phyloP scores from a whole-genome alignment of 164 flowering plant genomes.

The Magnolia sinica region DNA sequence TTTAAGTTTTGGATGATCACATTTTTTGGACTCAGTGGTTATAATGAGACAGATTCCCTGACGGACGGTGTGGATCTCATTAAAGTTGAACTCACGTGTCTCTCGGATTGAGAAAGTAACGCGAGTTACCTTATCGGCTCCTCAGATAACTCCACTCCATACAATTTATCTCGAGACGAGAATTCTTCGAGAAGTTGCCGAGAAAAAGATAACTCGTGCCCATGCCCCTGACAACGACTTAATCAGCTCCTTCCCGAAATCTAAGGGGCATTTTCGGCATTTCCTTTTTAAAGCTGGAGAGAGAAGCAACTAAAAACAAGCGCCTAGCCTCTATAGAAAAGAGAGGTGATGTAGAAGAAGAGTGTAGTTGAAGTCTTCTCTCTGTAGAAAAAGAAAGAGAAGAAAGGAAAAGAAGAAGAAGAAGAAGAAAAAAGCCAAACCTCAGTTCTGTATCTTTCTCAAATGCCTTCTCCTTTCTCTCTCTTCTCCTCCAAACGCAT shows the following conservation, averaged over 20 bases:
- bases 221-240: constrained; percentile 1
- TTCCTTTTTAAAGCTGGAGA: constrained; percentile 14
- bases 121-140: too few relatives aligned
- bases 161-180: constrained; percentile 3
- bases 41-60: too few relatives aligned
- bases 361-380: constrained; percentile 25
- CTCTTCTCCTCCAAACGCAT: background rate
- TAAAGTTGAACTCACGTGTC: too few relatives aligned
- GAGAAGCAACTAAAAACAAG: background rate
- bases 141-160: too few relatives aligned
- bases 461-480: constrained; percentile 11
- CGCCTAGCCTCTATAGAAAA: background rate
- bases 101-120: too few relatives aligned
- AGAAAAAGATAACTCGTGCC: background rate
- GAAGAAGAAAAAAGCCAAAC: background rate
- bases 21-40: too few relatives aligned
- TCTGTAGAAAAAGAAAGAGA: constrained; percentile 7
- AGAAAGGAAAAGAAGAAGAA: background rate
- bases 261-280: background rate
- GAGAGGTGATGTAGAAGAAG: constrained; percentile 5
- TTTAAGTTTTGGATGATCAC: too few relatives aligned
- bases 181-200: constrained; percentile 3
- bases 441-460: background rate
- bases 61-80: too few relatives aligned
- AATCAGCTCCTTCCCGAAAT: constrained; percentile 3